Conservation (phyloP, 805 yeast genomes). For the Pichia sporocuriosa region DNA sequence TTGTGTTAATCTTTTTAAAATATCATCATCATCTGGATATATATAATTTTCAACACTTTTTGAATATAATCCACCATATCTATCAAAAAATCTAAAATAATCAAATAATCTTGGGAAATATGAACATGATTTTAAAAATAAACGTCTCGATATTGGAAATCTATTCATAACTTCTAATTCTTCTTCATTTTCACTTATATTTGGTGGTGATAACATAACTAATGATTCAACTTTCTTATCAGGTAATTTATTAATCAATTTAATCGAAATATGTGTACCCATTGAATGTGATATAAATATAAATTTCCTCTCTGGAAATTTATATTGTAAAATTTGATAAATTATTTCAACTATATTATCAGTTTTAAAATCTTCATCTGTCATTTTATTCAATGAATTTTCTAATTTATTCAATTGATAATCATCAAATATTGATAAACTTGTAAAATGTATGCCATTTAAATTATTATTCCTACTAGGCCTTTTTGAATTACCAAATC, state of each 20-base stretch:
- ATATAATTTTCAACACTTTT: slow-evolving; percentile 54
- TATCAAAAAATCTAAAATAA: slow-evolving; percentile 49
- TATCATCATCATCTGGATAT: slow-evolving; percentile 22
- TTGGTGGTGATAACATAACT: slow-evolving; percentile 43
- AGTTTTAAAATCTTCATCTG: slow-evolving; percentile 36
- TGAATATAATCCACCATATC: slow-evolving; percentile 57
- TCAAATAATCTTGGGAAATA: slow-evolving; percentile 44
- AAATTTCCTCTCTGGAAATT: slow-evolving; percentile 37
- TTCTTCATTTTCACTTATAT: slow-evolving; percentile 9
- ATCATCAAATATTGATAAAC: slow-evolving; percentile 20
- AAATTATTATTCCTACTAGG: slow-evolving; percentile 9
- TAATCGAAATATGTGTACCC: slow-evolving; percentile 46
- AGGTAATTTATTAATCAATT: slow-evolving; percentile 35
- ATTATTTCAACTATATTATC: slow-evolving; percentile 37
- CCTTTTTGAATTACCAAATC: slow-evolving; percentile 60
- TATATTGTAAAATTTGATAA: slow-evolving; percentile 31
- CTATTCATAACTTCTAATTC: slow-evolving; percentile 3
- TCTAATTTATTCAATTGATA: slow-evolving; percentile 18
- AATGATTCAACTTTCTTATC: slow-evolving; percentile 38
- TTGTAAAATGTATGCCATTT: slow-evolving; percentile 9
- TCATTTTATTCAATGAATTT: slow-evolving; percentile 29
- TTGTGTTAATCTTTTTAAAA: slow-evolving; percentile 45
- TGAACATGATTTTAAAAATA: slow-evolving; percentile 29
- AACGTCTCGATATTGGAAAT: slow-evolving; percentile 15
- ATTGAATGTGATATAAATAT: slow-evolving; percentile 48